phyloP scores from a whole-genome alignment of 176 grass and related monocot species.

The Raddia guianensis region DNA sequence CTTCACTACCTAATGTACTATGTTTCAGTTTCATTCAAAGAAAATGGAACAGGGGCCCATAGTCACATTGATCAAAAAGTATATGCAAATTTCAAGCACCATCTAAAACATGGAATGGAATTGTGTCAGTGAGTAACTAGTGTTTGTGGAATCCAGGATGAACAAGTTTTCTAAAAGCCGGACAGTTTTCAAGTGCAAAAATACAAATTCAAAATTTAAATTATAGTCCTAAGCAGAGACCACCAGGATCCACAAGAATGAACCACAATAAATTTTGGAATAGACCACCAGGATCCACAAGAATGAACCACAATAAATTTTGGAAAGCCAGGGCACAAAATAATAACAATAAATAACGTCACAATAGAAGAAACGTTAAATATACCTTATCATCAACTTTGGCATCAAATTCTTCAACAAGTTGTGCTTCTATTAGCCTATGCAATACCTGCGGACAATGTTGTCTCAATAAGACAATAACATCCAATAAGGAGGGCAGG shows the following conservation, averaged over 20 bases:
- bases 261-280: neutral
- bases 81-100: slow-evolving; percentile 28
- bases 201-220: slow-evolving; percentile 1
- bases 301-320: slow-evolving; percentile 17
- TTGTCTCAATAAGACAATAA: slow-evolving; percentile 38
- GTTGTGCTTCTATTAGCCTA: slow-evolving; percentile 75
- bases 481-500: slow-evolving; percentile 35
- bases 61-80: neutral
- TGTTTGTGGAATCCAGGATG: neutral
- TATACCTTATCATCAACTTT: slow-evolving; percentile 71
- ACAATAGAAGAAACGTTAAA: slow-evolving; percentile 22
- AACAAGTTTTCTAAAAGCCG: slow-evolving; percentile 20
- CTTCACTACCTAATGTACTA: neutral
- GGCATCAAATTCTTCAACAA: slow-evolving; percentile 83
- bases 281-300: slow-evolving; percentile 1
- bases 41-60: neutral
- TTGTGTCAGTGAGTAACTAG: slow-evolving; percentile 6
- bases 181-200: neutral
- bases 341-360: slow-evolving; percentile 35
- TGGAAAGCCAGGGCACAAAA: neutral
- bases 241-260: slow-evolving; percentile 12
- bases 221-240: neutral
- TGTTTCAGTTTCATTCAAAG: slow-evolving; percentile 19
- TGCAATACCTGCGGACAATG: slow-evolving; percentile 64
- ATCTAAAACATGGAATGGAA: slow-evolving; percentile 5